Percentiles rank a stretch among this genome's conserved stretches.
Conservation (phyloP, 768 basidiomycete species). For the Phlebiopsis flavidoalba region DNA sequence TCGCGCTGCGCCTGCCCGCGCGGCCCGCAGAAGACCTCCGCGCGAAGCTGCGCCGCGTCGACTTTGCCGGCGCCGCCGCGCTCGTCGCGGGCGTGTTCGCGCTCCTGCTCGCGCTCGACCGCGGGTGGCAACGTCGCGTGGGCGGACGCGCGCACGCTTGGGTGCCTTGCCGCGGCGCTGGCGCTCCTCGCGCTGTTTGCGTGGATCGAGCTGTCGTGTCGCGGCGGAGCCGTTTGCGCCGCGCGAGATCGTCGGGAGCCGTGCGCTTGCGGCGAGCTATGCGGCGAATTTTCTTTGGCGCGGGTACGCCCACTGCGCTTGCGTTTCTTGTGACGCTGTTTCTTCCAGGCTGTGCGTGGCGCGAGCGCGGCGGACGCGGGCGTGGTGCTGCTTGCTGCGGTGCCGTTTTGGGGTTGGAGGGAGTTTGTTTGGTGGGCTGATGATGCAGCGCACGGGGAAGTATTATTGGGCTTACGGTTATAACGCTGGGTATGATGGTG, state of each 20-base stretch:
- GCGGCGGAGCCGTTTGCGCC: constrained; percentile 62
- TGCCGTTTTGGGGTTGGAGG: constrained; percentile 44
- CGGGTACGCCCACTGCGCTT: constrained; percentile 38
- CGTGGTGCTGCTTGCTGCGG: constrained; percentile 44
- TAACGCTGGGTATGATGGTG: constrained; percentile 34
- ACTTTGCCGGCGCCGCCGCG: constrained; percentile 53
- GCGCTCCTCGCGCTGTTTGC: constrained; percentile 29
- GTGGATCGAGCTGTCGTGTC: constrained; percentile 40
- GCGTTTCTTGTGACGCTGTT: constrained; percentile 54
- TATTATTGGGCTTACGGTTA: constrained; percentile 48
- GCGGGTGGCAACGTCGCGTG: constrained; percentile 29
- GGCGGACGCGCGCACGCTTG: constrained; percentile 20
- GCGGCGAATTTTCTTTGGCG: constrained; percentile 55
- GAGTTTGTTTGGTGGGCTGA: constrained; percentile 45
- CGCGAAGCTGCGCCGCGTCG: constrained; percentile 53
- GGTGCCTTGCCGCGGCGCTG: constrained; percentile 11
- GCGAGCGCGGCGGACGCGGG: constrained; percentile 45
- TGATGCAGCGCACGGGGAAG: constrained; percentile 55
- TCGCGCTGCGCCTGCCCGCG: constrained; percentile 7
- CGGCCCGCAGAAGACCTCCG: constrained; percentile 33
- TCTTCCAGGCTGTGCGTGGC: constrained; percentile 50
- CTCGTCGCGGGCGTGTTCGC: constrained; percentile 52
- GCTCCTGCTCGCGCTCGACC: constrained; percentile 53
- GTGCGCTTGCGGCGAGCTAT: constrained; percentile 47
- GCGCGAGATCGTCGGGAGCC: constrained; percentile 46